These are phyloP conservation scores for Aurifilum marmelostoma DNA, from an alignment of 2,329 filamentous ascomycete genomes.

Conservation along the genomic window DNA sequence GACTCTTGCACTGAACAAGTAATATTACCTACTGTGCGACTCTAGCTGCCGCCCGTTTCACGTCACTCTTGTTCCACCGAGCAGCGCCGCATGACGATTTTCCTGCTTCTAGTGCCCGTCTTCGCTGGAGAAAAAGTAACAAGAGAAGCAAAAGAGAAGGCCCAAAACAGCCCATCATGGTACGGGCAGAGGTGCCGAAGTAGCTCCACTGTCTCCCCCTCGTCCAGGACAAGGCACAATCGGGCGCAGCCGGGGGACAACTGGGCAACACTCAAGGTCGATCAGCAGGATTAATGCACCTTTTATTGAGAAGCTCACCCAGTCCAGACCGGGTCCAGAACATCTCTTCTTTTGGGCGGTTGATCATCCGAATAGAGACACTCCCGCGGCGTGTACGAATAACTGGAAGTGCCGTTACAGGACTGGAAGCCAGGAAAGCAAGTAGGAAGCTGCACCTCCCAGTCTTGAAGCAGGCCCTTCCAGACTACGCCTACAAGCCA, in stretches of 20 bases:
- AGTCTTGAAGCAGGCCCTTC: neutral
- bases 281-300: neutral
- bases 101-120: too few species aligned
- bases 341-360: neutral
- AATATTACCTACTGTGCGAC: too few species aligned
- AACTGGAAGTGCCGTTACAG: neutral
- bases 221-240: neutral
- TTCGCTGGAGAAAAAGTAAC: too few species aligned
- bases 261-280: neutral
- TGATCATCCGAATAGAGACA: neutral
- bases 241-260: neutral
- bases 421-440: too few species aligned
- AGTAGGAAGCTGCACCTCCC: neutral
- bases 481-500: neutral
- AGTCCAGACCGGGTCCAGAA: neutral
- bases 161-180: too few species aligned
- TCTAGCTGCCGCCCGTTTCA: too few species aligned
- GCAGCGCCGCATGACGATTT: too few species aligned
- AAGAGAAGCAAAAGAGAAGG: too few species aligned
- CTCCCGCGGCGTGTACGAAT: neutral
- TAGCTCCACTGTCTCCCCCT: neutral
- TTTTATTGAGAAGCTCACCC: neutral
- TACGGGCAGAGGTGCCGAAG: too few species aligned
- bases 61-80: too few species aligned
- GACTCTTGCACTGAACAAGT: neutral